Percentiles rank a stretch among this genome's conserved stretches.
phyloP scores from a whole-genome alignment of 805 yeast genomes.

The Candida hungchunana region DNA sequence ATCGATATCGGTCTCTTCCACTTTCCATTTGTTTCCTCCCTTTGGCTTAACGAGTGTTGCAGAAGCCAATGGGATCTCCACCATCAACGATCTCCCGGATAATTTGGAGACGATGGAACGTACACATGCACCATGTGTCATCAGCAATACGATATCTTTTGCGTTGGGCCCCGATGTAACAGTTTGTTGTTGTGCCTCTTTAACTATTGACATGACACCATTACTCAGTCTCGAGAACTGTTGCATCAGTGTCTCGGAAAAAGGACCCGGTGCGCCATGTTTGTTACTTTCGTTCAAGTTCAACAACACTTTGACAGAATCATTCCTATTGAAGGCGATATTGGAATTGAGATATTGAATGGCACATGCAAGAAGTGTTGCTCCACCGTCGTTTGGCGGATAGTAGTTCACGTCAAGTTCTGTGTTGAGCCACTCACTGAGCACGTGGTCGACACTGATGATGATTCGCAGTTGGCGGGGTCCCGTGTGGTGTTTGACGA shows the following conservation, averaged over 20 bases:
- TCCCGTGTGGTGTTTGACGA: conserved; percentile 17
- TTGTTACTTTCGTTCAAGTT: conserved; percentile 32
- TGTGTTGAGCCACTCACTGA: conserved; percentile 41
- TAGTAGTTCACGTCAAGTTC: conserved; percentile 35
- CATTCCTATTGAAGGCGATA: conserved; percentile 18
- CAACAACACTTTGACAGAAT: conserved; percentile 26
- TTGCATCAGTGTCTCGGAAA: conserved; percentile 35
- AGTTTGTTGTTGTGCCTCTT: conserved; percentile 18
- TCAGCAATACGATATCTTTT: conserved; percentile 30
- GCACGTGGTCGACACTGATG: conserved; percentile 37
- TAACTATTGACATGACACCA: conserved; percentile 32
- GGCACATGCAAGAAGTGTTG: conserved; percentile 35
- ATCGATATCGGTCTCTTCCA: conserved; percentile 26
- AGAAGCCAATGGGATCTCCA: conserved; percentile 37
- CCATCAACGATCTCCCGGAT: conserved; percentile 33
- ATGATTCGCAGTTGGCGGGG: conserved; percentile 16
- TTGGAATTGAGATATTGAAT: conserved; percentile 33
- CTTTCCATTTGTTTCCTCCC: conserved; percentile 16
- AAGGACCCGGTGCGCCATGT: conserved; percentile 40
- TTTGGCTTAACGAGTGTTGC: conserved; percentile 23
- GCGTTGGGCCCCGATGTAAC: conserved; percentile 25
- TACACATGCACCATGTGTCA: conserved; percentile 43
- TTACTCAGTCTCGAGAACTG: conserved; percentile 34
- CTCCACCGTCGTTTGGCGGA: conserved; percentile 45
- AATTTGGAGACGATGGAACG: conserved; percentile 36